phyloP scores from a whole-genome alignment of 2,329 filamentous ascomycete species.

The Fusarium cyanostomum region DNA sequence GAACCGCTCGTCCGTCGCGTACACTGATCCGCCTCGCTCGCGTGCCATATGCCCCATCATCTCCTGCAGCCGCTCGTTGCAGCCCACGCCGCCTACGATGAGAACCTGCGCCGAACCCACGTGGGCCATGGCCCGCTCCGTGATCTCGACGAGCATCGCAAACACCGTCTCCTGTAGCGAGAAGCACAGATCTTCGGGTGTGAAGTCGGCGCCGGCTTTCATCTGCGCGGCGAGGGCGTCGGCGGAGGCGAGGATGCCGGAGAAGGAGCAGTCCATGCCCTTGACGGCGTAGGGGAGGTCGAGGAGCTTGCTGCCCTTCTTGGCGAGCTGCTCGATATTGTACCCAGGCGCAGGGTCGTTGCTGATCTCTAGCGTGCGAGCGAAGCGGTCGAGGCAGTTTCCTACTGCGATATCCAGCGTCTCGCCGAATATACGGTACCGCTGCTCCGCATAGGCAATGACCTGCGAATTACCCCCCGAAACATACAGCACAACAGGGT shows the following conservation, averaged over 20 bases:
- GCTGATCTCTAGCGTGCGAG: constrained; percentile 86
- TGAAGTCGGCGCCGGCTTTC: constrained; percentile 66
- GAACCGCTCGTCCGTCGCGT: constrained; percentile 95
- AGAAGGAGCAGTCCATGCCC: constrained; percentile 98
- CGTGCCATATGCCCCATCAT: constrained; percentile 98
- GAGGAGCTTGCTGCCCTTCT: constrained; percentile 75
- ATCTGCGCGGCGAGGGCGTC: constrained; percentile 82
- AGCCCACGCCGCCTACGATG: constrained; percentile 95
- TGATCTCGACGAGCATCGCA: constrained; percentile 98
- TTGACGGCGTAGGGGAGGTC: constrained; percentile 97
- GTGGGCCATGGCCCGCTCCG: constrained; percentile 97
- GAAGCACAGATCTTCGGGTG: constrained; percentile 88
- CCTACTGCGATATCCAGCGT: constrained; percentile 97
- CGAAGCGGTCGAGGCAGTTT: constrained; percentile 96
- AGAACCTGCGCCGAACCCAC: constrained; percentile 91
- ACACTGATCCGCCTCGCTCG: constrained; percentile 89
- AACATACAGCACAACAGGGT: constrained; percentile 96
- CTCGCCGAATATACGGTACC: constrained; percentile 98
- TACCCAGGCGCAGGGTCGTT: constrained; percentile 98
- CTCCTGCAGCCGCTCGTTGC: constrained; percentile 91
- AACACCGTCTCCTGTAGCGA: constrained; percentile 94
- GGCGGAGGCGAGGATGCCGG: constrained; percentile 85
- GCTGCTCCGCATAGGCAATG: constrained; percentile 92
- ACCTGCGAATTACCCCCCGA: constrained; percentile 97
- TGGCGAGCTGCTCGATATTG: constrained; percentile 95